phyloP scores from a whole-genome alignment of 331 rosid genomes.

The Quercus tomentella region DNA sequence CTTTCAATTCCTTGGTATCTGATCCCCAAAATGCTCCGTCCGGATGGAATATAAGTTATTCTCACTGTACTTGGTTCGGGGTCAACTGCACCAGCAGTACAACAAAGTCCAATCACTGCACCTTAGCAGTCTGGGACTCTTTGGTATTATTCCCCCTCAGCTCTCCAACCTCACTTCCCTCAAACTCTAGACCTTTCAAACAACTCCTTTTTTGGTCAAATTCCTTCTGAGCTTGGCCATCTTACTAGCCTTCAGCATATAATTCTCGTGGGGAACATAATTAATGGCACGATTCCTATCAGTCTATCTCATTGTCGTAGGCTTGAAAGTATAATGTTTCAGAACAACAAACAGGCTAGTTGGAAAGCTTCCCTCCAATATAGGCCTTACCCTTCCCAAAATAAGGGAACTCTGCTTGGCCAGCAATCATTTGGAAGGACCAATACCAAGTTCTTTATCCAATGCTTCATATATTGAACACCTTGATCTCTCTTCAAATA shows the following conservation, averaged over 20 bases:
- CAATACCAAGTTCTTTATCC: conserved; percentile 31
- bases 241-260: neutral
- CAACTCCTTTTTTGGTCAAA: neutral
- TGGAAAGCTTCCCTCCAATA: conserved; percentile 20
- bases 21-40: neutral
- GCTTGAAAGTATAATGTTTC: neutral
- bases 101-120: neutral
- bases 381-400: conserved; percentile 20
- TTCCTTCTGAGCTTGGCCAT: neutral
- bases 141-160: neutral
- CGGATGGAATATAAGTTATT: neutral
- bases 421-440: conserved; percentile 18
- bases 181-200: neutral
- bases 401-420: conserved; percentile 8
- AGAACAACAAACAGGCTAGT: neutral
- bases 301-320: too few relatives aligned
- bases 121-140: neutral
- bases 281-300: neutral
- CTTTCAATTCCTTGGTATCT: neutral
- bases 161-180: neutral
- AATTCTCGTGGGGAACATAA: neutral
- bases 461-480: conserved; percentile 20
- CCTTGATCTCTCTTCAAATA: conserved; percentile 26
- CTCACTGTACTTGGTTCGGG: neutral
- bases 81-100: neutral